Evolutionary conservation across 352 stramenopile species (phyloP), one percentile per base, ranked within the genome.

Genomic region (Phytophthora agathidicida): DNA sequence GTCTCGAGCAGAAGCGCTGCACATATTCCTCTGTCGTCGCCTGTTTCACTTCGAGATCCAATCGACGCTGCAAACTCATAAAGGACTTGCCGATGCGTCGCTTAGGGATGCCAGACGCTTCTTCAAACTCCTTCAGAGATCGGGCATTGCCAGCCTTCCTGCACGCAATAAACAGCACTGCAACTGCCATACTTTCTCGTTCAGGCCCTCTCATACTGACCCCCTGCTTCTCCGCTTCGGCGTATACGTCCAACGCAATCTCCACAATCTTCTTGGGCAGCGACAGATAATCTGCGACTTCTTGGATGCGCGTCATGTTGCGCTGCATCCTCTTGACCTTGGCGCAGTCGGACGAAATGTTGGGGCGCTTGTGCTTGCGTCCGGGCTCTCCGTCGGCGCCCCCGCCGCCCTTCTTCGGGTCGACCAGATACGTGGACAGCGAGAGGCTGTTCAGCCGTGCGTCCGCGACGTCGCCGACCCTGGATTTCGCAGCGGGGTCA

Each of bases 31-130:
- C 80, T 1, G 82, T 93, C 19, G 75, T 80, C 5, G 80, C 73
- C 57, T 90, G 80, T 20, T 70, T 75, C 61, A 89, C 73, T n/a
- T 91, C 79, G 6, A 93, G 70, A 35, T 85, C 57, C 19, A 91
- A 42, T 1, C 58, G 73, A 6, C 74, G 72, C 45, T 68, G 81
- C 27, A 91, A 68, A 26, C 51, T 80, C 71, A 92, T 83, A 57
- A 91, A 90, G 23, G 80, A 88, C 58, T 93, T 93, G 48, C 84
- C 84, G 24, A 93, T 91, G 6, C 79, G 76, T 39, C 84, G 83
- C 56, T 91, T 93, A 7, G 80, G 63, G 2, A 91, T 64, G 5
- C 84, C 84, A 7, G 77, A 88, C n/a, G 75, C 82, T 3, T 85
- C 81, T 67, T 86, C 81, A 43, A 93, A 80, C 50, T 93, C 84